Base-by-base conservation (phyloP, 2,329 filamentous ascomycete genomes). In the Raffaelea deltoideospora region DNA sequence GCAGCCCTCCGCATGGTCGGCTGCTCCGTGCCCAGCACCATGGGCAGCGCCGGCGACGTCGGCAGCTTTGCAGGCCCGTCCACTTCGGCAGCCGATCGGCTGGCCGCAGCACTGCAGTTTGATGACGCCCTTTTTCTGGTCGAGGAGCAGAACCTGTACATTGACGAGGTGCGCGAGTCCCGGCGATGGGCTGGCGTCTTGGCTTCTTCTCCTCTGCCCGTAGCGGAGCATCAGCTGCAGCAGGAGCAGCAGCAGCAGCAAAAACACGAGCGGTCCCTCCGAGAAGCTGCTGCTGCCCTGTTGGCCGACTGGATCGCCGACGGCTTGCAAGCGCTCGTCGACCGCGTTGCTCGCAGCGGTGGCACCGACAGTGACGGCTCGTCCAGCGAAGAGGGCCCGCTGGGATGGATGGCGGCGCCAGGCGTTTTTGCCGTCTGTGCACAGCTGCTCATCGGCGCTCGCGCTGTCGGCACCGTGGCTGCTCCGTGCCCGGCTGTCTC, bases 61-160 rank as follows among this genome's bases (percentile, higher is more conserved):
- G 4, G 9, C 18, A n/a, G n/a, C n/a, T n/a, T n/a, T n/a, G n/a
- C n/a, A n/a, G n/a, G n/a, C n/a, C 7, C 28, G 5, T 52, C 52
- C 50, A 30, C 45, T 5, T 35, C 59, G 0, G 58, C 61, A 0
- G 49, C 50, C 19, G 35, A 46, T 2, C 60, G 66, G 39, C 57
- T 77, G 17, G 42, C 50, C 3, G 43, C 51, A 9, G 65, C 69
- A 4, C 53, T 73, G 48, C 55, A 59, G 38, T 61, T 67, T 46
- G 71, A 83, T 50, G 71, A 76, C 43, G 65, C 76, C 4, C 69
- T 98, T 1, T 98, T 98, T 52, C 78, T 72, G 1, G 69, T 85
- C 38, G 90, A 98, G 57, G 87, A 92, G 53, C 86, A 93, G 53
- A 98, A 98, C 52, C 66, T 95, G n/a, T 96, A 84, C 54, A 63